A percentile compares a stretch with the other conserved stretches of the same genome.
phyloP scores from a whole-genome alignment of 352 stramenopile species.

The Phytophthora nicotianae region DNA sequence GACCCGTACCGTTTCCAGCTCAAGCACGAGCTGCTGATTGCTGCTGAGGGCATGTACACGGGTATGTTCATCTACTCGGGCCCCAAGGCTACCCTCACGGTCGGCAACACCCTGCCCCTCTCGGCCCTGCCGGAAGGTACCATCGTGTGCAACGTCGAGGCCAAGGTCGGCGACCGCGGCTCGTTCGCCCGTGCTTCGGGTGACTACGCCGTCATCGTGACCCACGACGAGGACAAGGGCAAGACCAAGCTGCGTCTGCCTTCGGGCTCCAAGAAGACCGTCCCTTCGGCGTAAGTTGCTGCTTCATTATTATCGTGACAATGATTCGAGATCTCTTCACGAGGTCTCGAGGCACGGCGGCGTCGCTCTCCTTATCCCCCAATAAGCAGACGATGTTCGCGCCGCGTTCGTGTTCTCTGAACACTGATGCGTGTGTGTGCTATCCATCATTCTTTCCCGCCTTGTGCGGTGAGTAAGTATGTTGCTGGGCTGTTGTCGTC shows the following conservation, averaged over 20 bases:
- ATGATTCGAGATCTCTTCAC: constrained; percentile 30
- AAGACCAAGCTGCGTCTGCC: constrained; percentile 96
- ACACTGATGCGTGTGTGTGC: constrained; percentile 40
- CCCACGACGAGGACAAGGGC: constrained; percentile 98
- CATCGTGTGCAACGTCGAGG: constrained; percentile 99
- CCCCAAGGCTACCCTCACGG: constrained; percentile 94
- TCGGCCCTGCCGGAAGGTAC: constrained; percentile 97
- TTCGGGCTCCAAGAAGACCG: constrained; percentile 97
- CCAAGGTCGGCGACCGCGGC: constrained; percentile 95
- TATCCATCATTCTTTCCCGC: constrained; percentile 59
- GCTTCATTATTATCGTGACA: constrained; percentile 27
- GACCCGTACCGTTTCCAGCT: constrained; percentile 91
- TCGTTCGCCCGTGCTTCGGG: constrained; percentile 96
- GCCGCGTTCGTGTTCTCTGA: constrained; percentile 22
- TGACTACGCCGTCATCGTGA: constrained; percentile 98
- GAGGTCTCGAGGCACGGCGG: constrained; percentile 43
- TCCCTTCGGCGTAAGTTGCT: constrained; percentile 90
- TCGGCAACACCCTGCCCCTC: constrained; percentile 98
- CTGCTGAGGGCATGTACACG: constrained; percentile 99
- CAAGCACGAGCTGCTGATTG: constrained; percentile 96
- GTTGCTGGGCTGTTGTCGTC: constrained; percentile 15
- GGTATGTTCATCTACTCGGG: constrained; percentile 98
- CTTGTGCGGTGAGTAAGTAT: constrained; percentile 88
- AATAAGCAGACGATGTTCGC: constrained; percentile 26
- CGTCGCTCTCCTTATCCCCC: constrained; percentile 17